Base-by-base conservation (phyloP, 2,329 filamentous ascomycete genomes). In the Aureobasidium sp. region DNA sequence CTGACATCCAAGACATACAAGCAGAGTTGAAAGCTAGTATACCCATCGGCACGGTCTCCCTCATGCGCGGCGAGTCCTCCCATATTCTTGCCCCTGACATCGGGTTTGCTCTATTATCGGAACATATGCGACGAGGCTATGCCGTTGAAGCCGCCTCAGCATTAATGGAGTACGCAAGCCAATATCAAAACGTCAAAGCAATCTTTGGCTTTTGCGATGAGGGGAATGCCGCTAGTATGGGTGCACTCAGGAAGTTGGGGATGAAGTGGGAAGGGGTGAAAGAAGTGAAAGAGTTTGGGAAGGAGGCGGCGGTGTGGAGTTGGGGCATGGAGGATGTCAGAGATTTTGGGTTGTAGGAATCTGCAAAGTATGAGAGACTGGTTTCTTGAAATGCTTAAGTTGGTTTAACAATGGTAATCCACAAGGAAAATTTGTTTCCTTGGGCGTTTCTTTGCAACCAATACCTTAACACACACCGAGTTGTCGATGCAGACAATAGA, bases 141-240 rank as follows among this genome's bases (percentile, higher is more conserved):
- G 29, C 42, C 12, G 42, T 47, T 3, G 42, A 47, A 25, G 42
- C 42, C 17, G 19, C 30, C 14, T 35, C 12, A 12, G 29, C 14
- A 6, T 14, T 47, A 4, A 1, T 47, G 2, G 29, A 37, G 1
- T 37, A 47, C 17, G 30, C 14, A 1, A 8, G 14, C 2, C 12
- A 7, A n/a, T 19, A 37, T 14, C 10, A 17, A 4, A 30, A 30
- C 24, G 42, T 47, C 4, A 35, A 11, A n/a, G 42, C 42, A 2
- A 21, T 47, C 2, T 47, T 47, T 19, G 42, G 42, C 12, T 47
- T 47, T 19, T 47, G 42, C 25, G 21, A 47, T 37, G 30, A 24
- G 14, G 14, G 6, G 14, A 47, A 47, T 19, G 42, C 14, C 29
- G 42, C 30, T 25, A 47, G 42, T 25, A 47, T 24, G 19, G 30